These are phyloP conservation scores for Boletellus sp. DNA, from an alignment of 768 basidiomycete species.

Conservation along the genomic window DNA sequence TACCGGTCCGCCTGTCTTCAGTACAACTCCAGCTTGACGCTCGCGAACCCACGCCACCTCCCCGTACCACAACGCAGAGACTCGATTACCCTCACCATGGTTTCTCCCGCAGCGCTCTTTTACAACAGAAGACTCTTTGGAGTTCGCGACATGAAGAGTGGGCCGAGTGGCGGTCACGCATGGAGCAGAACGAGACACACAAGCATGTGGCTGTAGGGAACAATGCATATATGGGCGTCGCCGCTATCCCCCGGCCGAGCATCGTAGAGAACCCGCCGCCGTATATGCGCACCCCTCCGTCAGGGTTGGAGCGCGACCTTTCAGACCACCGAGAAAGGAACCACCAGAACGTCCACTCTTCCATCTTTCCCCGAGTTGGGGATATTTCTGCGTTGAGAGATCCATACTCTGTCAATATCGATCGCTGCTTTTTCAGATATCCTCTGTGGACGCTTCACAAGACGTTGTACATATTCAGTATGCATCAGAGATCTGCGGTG, in stretches of 20 bases:
- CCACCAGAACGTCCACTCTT: slow-evolving; percentile 19
- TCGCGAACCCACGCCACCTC: slow-evolving; percentile 2
- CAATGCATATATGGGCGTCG: slow-evolving; percentile 30
- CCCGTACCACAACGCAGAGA: slow-evolving; percentile 27
- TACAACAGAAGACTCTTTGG: slow-evolving; percentile 64
- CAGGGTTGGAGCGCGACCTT: slow-evolving; percentile 32
- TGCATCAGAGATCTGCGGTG: slow-evolving; percentile 35
- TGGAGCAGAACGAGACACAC: slow-evolving; percentile 5
- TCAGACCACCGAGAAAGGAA: slow-evolving; percentile 1
- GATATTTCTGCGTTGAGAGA: slow-evolving; percentile 59
- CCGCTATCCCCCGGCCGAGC: background rate
- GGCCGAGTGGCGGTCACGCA: slow-evolving; percentile 34
- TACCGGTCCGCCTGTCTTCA: slow-evolving; percentile 17
- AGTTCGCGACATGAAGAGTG: slow-evolving; percentile 50
- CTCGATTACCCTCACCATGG: slow-evolving; percentile 56
- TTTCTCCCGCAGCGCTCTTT: slow-evolving; percentile 56
- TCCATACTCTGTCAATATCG: slow-evolving; percentile 52
- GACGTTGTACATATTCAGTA: slow-evolving; percentile 58
- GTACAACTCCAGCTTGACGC: slow-evolving; percentile 1
- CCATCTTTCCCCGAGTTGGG: slow-evolving; percentile 56
- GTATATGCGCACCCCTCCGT: slow-evolving; percentile 20
- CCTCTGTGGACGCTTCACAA: slow-evolving; percentile 67
- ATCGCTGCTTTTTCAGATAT: slow-evolving; percentile 54
- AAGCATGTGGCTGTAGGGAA: background rate
- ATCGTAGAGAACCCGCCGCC: slow-evolving; percentile 9